Percentiles rank a stretch among this genome's conserved stretches.
These are phyloP conservation scores for Acacia concinna DNA, from an alignment of 331 rosid species.

Conservation along the genomic window DNA sequence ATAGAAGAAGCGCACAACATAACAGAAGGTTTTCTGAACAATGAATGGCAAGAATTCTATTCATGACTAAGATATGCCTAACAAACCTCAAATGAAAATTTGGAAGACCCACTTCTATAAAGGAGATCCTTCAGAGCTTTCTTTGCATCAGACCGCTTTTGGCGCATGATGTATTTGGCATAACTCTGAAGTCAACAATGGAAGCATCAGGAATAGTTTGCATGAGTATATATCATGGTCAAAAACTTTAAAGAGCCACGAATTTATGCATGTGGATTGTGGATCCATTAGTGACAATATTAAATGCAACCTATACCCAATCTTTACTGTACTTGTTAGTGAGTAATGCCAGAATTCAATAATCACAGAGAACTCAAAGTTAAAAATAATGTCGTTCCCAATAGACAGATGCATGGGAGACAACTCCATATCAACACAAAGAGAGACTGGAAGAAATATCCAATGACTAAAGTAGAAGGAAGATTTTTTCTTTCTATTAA, in stretches of 20 bases:
- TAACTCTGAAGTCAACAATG: conserved; percentile 52
- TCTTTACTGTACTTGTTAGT: not conserved
- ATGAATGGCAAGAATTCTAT: conserved; percentile 17
- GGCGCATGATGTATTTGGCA: conserved; percentile 57
- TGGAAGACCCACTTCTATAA: conserved; percentile 60
- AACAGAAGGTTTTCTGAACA: conserved; percentile 21
- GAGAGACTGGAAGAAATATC: not conserved
- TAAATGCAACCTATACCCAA: not conserved
- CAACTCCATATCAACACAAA: not conserved
- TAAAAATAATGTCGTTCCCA: not conserved
- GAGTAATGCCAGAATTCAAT: not conserved
- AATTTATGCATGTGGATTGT: not conserved
- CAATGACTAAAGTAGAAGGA: not conserved
- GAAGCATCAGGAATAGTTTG: conserved; percentile 9
- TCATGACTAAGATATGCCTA: conserved; percentile 12
- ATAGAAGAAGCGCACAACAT: not conserved
- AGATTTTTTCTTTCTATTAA: not conserved
- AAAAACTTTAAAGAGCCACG: not conserved
- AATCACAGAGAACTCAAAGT: conserved; percentile 12
- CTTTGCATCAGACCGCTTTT: conserved; percentile 86
- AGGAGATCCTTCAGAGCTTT: conserved; percentile 79
- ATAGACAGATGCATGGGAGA: conserved; percentile 5
- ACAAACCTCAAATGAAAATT: conserved; percentile 51
- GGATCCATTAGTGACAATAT: not conserved
- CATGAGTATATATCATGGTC: not conserved